These are phyloP conservation scores for Arthrobotrys pseudoclavata DNA, from an alignment of 2,329 filamentous ascomycete genomes.

Conservation along the genomic window DNA sequence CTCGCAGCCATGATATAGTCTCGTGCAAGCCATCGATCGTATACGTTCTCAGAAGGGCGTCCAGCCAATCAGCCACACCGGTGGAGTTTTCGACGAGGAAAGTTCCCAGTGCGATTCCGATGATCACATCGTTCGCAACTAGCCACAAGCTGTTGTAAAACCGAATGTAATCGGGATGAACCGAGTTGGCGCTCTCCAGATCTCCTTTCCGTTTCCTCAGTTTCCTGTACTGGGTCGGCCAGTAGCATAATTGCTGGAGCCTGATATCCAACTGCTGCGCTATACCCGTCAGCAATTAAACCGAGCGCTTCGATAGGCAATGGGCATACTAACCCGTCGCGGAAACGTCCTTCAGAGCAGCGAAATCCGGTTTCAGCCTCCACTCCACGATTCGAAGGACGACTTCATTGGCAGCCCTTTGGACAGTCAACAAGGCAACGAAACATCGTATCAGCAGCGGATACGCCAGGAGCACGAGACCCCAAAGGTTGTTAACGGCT, in stretches of 20 bases:
- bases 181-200: constrained; percentile 95
- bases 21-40: constrained; percentile 88
- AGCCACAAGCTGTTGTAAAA: constrained; percentile 99
- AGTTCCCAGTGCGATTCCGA: constrained; percentile 93
- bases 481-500: constrained; percentile 61
- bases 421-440: constrained; percentile 81
- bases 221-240: constrained; percentile 96
- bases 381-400: constrained; percentile 86
- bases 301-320: constrained; percentile 20
- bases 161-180: constrained; percentile 96
- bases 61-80: constrained; percentile 78
- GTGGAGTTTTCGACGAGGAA: constrained; percentile 96
- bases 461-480: constrained; percentile 61
- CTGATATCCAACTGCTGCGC: constrained; percentile 98
- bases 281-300: constrained; percentile 55
- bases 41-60: constrained; percentile 80
- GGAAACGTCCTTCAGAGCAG: constrained; percentile 93
- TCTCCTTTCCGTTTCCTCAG: constrained; percentile 88
- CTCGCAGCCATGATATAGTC: constrained; percentile 96
- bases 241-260: constrained; percentile 97
- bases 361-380: constrained; percentile 80
- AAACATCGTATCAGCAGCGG: constrained; percentile 69
- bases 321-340: constrained; percentile 72
- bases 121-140: constrained; percentile 98
- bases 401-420: constrained; percentile 84